Percentiles rank a stretch among this genome's conserved stretches.
phyloP scores from a whole-genome alignment of 768 basidiomycete species.

The Termitomyces sp. region DNA sequence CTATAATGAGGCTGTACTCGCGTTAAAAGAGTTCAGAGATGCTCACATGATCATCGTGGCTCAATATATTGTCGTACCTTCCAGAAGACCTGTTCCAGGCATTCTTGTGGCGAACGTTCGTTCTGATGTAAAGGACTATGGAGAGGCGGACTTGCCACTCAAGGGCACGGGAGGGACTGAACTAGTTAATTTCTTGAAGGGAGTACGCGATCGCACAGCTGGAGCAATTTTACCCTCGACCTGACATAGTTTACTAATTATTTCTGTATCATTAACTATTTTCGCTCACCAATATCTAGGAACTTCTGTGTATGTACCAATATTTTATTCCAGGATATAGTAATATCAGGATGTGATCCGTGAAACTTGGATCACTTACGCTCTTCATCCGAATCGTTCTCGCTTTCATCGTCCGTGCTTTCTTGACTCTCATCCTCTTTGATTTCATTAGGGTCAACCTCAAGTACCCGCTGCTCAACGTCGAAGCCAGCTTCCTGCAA shows the following conservation, averaged over 20 bases:
- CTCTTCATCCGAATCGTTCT: constrained; percentile 20
- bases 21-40: constrained; percentile 74
- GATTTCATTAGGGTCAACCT: constrained; percentile 50
- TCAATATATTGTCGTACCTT: constrained; percentile 74
- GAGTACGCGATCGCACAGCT: constrained; percentile 63
- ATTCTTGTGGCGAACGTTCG: constrained; percentile 15
- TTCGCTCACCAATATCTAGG: not conserved
- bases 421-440: constrained; percentile 25
- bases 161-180: constrained; percentile 83
- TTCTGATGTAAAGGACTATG: constrained; percentile 7
- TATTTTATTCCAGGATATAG: not conserved
- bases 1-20: constrained; percentile 62
- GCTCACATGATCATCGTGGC: constrained; percentile 75
- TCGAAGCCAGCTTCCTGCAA: constrained; percentile 68
- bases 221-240: constrained; percentile 26
- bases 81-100: constrained; percentile 30
- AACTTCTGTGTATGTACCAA: not conserved
- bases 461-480: constrained; percentile 66
- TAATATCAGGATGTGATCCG: not conserved
- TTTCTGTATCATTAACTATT: not conserved
- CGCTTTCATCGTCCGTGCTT: constrained; percentile 28
- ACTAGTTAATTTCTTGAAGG: constrained; percentile 71
- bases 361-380: not conserved
- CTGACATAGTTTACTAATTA: not conserved
- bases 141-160: constrained; percentile 22